Conservation (phyloP, 164 flowering plant genomes). For the Kingdonia uniflora region DNA sequence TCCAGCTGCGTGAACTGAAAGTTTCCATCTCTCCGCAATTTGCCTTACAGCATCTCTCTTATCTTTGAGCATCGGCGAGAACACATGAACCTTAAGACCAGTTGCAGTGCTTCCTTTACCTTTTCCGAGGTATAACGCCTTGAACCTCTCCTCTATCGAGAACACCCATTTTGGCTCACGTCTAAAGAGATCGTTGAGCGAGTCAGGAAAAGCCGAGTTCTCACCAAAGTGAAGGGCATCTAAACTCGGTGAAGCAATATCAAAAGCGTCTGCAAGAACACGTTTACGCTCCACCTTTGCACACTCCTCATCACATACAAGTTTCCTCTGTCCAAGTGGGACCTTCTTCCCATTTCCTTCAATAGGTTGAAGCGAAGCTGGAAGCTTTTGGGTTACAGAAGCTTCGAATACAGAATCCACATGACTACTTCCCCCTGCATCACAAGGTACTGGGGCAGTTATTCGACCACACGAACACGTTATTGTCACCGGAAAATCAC, state of each 20-base stretch:
- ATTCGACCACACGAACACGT: constrained; percentile 82
- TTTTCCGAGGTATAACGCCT: constrained; percentile 71
- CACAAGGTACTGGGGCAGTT: constrained; percentile 79
- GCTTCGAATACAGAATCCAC: constrained; percentile 60
- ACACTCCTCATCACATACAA: constrained; percentile 84
- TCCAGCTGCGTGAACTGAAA: constrained; percentile 66
- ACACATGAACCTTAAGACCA: constrained; percentile 67
- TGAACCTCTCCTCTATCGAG: constrained; percentile 88
- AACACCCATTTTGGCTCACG: constrained; percentile 93
- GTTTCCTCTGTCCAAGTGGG: constrained; percentile 85
- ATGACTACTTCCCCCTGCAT: constrained; percentile 59
- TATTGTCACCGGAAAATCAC: constrained; percentile 64
- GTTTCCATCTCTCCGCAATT: constrained; percentile 96
- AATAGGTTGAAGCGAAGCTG: constrained; percentile 64
- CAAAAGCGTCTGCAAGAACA: constrained; percentile 94
- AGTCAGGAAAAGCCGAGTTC: constrained; percentile 40
- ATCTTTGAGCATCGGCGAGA: constrained; percentile 73
- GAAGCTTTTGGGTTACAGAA: constrained; percentile 62
- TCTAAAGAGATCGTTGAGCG: constrained; percentile 55
- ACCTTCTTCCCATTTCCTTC: constrained; percentile 54
- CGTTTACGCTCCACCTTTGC: constrained; percentile 73
- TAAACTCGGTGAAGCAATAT: constrained; percentile 52
- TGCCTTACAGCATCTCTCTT: constrained; percentile 84
- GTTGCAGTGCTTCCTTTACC: constrained; percentile 29
- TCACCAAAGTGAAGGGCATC: constrained; percentile 90